Evolutionary conservation across 768 basidiomycete species (phyloP).

Genomic region (Tephrocybe rancida): DNA sequence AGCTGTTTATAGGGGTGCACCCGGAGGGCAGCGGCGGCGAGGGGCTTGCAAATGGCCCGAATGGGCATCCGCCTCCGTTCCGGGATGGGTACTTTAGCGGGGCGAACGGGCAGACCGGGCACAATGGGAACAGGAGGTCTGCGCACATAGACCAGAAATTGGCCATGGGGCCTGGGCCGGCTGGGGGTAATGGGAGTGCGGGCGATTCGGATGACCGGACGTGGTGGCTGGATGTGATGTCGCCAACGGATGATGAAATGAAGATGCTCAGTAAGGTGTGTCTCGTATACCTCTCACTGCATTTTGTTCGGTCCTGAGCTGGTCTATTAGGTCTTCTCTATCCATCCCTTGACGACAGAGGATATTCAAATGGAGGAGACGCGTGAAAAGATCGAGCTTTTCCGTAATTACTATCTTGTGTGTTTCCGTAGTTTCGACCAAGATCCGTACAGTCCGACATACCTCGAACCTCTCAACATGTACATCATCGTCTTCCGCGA

Average conservation of each 20-base stretch:
- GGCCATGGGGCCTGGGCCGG: conserved; percentile 13
- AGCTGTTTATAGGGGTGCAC: conserved; percentile 71
- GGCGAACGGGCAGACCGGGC: not conserved
- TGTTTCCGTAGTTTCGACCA: conserved; percentile 99
- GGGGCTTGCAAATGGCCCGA: not conserved
- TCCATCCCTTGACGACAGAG: conserved; percentile 98
- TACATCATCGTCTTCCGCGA: conserved; percentile 99
- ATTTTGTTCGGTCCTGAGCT: not conserved
- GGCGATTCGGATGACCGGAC: conserved; percentile 71
- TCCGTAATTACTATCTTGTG: conserved; percentile 97
- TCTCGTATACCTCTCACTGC: not conserved
- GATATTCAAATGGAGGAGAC: conserved; percentile 99
- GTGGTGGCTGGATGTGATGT: conserved; percentile 96
- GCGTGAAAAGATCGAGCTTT: conserved; percentile 99
- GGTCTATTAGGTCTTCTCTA: conserved; percentile 78
- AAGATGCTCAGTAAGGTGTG: conserved; percentile 89
- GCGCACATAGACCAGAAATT: conserved; percentile 13
- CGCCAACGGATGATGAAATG: conserved; percentile 98
- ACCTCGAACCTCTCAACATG: conserved; percentile 99
- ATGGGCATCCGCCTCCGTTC: conserved; percentile 10
- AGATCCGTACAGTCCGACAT: conserved; percentile 94
- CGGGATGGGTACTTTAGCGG: conserved; percentile 8
- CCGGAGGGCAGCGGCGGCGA: conserved; percentile 10
- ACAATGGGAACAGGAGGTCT: conserved; percentile 2
- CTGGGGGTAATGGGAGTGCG: conserved; percentile 5